Evolutionary conservation across 2,329 filamentous ascomycete genomes (phyloP), one percentile per base, ranked within the genome.

Genomic region (Cladobotryum mycophilum): DNA sequence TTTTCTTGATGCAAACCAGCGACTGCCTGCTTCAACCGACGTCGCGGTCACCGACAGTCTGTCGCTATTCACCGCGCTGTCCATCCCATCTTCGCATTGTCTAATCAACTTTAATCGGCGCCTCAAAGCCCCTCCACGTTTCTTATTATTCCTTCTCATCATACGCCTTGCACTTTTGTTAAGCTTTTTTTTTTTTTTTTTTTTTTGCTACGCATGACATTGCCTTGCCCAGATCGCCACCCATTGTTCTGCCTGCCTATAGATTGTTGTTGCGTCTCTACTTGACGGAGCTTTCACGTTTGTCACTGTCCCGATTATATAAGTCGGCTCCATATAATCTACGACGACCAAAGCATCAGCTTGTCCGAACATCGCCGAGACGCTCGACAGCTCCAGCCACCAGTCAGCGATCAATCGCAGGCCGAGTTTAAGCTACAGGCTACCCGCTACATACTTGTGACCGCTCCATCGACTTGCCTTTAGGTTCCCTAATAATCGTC

Each of bases 401-500:
- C 9, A 6, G 25, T 6, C 25, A 30, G 25, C 25, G 36, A 38
- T n/a, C 36, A 17, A 38, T 17, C 17, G 4, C 9, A 38, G 13
- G 12, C 36, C 36, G 36, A 17, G 9, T 13, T 38, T 38, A n/a
- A 6, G 17, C 36, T 7, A 38, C 3, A 38, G n/a, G 25, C 25
- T 30, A 8, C 17, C 36, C 17, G 36, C 12, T 12, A 44, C 20
- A 30, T 8, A 33, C n/a, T n/a, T n/a, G 22, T 11, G 9, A n/a
- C 8, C 25, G 36, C 36, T n/a, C n/a, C 13, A 38, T 35, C 17
- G 40, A 44, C 15, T 45, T 14, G 17, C n/a, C 45, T 45, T 37
- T 45, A 46, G 44, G 34, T 40, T 50, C 42, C 22, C 9, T 8
- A 30, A 30, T 18, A 11, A 17, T 48, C 45, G 61, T 54, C 63